Conservation (phyloP, 257 asterid species). For the Pogostemon cablin region DNA sequence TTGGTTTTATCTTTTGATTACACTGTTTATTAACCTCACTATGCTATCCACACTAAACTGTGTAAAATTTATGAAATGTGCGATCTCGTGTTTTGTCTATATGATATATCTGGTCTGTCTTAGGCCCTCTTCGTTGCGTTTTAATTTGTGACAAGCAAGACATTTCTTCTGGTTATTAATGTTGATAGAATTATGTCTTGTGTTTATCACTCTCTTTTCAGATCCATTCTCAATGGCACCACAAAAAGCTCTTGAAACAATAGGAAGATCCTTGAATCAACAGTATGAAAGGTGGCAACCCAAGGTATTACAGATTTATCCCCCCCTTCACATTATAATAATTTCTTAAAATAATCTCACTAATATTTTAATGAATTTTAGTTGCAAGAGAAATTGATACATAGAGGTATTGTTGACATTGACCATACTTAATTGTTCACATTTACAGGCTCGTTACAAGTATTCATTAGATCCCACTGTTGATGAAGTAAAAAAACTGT, state of each 20-base stretch:
- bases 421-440: neutral
- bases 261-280: constrained; percentile 57
- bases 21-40: neutral
- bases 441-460: constrained; percentile 84
- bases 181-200: neutral
- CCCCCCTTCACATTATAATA: neutral
- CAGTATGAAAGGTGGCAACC: constrained; percentile 78
- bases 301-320: constrained; percentile 54
- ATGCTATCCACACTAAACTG: constrained; percentile 1
- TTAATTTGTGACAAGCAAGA: neutral
- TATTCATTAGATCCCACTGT: constrained; percentile 89
- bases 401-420: constrained; percentile 15
- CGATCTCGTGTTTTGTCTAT: neutral
- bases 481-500: constrained; percentile 93
- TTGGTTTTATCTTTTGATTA: neutral
- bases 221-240: constrained; percentile 82
- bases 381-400: neutral
- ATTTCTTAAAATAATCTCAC: neutral
- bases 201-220: constrained; percentile 39
- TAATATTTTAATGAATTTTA: constrained; percentile 22
- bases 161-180: neutral
- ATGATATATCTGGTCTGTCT: neutral
- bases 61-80: neutral
- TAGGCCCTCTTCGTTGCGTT: neutral
- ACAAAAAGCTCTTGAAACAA: constrained; percentile 55